A percentile compares a stretch with the other conserved stretches of the same genome.
These are phyloP conservation scores for Vigna hirtella DNA, from an alignment of 306 rosid genomes.

Conservation along the genomic window DNA sequence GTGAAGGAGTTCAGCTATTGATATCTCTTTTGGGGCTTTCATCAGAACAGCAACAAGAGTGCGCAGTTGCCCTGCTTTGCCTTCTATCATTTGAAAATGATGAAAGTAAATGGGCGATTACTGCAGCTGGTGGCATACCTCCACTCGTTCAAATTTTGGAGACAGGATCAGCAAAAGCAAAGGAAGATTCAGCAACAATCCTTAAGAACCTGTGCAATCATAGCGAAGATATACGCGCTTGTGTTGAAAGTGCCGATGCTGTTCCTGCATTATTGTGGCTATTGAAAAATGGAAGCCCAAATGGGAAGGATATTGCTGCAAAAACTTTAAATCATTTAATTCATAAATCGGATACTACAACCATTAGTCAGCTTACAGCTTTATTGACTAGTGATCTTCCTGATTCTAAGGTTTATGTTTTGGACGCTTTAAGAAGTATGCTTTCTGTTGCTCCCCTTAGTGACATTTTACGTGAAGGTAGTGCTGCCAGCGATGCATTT, in stretches of 20 bases:
- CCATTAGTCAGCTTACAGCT: conserved; percentile 96
- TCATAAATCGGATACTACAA: conserved; percentile 95
- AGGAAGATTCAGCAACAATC: conserved; percentile 97
- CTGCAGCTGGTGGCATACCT: conserved; percentile 99
- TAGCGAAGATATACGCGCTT: conserved; percentile 98
- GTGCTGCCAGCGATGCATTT: conserved; percentile 91
- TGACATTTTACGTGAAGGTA: conserved; percentile 91
- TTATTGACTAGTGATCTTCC: conserved; percentile 93
- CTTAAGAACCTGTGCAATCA: conserved; percentile 97
- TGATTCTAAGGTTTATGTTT: conserved; percentile 82
- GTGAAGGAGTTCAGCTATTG: conserved; percentile 94
- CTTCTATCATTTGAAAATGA: conserved; percentile 90
- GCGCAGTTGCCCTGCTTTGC: conserved; percentile 95
- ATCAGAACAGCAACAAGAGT: conserved; percentile 99
- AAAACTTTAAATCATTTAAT: conserved; percentile 92
- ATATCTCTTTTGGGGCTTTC: conserved; percentile 97
- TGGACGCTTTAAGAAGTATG: conserved; percentile 95
- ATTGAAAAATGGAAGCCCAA: conserved; percentile 93
- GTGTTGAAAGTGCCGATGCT: conserved; percentile 99
- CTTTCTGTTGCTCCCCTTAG: conserved; percentile 87
- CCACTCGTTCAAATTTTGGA: conserved; percentile 98
- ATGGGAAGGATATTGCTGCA: conserved; percentile 98
- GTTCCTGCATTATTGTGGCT: conserved; percentile 98
- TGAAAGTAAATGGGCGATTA: conserved; percentile 98
- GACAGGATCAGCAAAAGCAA: conserved; percentile 94